Percentiles rank a stretch among this genome's conserved stretches.
phyloP scores from a whole-genome alignment of 768 basidiomycete genomes.

The Scleroderma bovista region DNA sequence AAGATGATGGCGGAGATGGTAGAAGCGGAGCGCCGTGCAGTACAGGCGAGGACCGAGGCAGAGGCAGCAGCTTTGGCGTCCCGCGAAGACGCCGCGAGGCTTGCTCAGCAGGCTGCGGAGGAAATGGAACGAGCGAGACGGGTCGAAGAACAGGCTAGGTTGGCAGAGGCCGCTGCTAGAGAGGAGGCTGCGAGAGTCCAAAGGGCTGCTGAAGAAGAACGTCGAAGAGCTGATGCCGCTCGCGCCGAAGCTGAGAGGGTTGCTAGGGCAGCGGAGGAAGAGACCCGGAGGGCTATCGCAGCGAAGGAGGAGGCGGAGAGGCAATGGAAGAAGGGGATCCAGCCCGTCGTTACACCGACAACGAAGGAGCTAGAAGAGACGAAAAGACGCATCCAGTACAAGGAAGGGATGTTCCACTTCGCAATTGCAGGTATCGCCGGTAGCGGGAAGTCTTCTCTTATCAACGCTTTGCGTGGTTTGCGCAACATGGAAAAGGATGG shows the following conservation, averaged over 20 bases:
- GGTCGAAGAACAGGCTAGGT: neutral
- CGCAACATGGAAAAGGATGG: constrained; percentile 13
- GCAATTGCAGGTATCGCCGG: constrained; percentile 26
- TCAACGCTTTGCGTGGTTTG: constrained; percentile 30
- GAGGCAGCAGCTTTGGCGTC: neutral
- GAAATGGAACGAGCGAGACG: neutral
- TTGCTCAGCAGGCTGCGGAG: neutral
- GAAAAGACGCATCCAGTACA: constrained; percentile 21
- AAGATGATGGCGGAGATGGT: neutral
- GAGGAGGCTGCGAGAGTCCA: neutral
- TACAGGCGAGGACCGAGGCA: neutral
- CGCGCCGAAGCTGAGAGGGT: constrained; percentile 13
- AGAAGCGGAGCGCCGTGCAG: neutral
- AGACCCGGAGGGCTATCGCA: constrained; percentile 9
- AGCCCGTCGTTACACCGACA: constrained; percentile 27
- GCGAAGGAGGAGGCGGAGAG: constrained; percentile 17
- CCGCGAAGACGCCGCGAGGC: neutral
- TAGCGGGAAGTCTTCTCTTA: constrained; percentile 27
- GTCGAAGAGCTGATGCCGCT: constrained; percentile 10
- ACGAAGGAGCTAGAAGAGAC: constrained; percentile 19
- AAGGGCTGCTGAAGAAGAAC: constrained; percentile 15
- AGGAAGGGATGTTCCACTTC: constrained; percentile 25
- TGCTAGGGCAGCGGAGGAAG: constrained; percentile 11
- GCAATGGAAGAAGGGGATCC: constrained; percentile 21
- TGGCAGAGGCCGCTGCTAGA: neutral